phyloP scores from a whole-genome alignment of 2,329 filamentous ascomycete species.

The Colletotrichum gigasporum region DNA sequence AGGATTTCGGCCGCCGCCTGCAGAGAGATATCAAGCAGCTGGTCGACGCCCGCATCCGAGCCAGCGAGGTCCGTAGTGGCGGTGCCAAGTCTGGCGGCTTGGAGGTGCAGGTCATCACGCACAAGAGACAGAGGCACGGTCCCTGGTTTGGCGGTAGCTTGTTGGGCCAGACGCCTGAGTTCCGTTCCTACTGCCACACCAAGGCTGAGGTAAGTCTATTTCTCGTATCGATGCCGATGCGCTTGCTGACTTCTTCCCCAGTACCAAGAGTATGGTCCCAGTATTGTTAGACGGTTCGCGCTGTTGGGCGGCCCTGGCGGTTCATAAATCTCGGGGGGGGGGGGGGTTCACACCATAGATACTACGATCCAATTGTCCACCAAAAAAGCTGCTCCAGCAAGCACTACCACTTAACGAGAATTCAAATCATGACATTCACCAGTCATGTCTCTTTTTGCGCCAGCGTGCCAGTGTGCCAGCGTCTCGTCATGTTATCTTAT shows the following conservation, averaged over 20 bases:
- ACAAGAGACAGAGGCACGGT: slow-evolving; percentile 96
- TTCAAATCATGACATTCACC: slow-evolving; percentile 17
- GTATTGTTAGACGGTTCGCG: slow-evolving; percentile 94
- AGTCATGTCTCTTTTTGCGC: slow-evolving; percentile 18
- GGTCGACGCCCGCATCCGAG: slow-evolving; percentile 91
- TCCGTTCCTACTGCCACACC: slow-evolving; percentile 98
- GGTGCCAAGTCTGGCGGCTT: slow-evolving; percentile 93
- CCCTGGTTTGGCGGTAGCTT: slow-evolving; percentile 99
- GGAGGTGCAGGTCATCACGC: slow-evolving; percentile 96
- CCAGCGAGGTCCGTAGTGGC: slow-evolving; percentile 90
- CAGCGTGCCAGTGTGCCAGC: neutral
- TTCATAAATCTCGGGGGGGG: slow-evolving; percentile 59
- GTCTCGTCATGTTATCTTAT: neutral
- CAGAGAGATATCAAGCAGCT: slow-evolving; percentile 97
- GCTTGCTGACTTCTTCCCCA: slow-evolving; percentile 47
- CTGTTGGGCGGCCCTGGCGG: slow-evolving; percentile 91
- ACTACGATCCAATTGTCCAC: slow-evolving; percentile 4
- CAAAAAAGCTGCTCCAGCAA: slow-evolving; percentile 7
- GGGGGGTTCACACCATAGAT: slow-evolving; percentile 3
- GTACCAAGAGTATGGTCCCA: slow-evolving; percentile 96
- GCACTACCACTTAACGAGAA: slow-evolving; percentile 23
- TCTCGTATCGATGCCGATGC: too few relatives aligned
- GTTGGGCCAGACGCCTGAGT: slow-evolving; percentile 96
- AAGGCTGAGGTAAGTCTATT: slow-evolving; percentile 72
- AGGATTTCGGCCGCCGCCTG: slow-evolving; percentile 95